These are phyloP conservation scores for Apiotrichum mycotoxinovorans DNA, from an alignment of 1,284 basidiomycete species.

Conservation along the genomic window DNA sequence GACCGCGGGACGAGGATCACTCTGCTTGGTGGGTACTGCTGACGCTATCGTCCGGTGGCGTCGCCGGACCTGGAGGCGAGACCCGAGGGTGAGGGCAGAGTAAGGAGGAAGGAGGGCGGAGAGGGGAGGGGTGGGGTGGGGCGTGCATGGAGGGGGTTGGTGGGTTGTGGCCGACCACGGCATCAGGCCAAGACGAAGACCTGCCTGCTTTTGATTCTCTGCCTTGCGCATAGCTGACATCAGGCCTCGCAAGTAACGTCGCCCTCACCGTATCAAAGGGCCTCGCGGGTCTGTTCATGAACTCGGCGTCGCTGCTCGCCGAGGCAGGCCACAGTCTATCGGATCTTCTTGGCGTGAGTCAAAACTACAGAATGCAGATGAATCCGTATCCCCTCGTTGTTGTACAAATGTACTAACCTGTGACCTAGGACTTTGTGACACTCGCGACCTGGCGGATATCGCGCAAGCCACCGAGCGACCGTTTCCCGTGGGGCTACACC, in stretches of 20 bases:
- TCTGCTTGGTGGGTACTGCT: slow-evolving; percentile 54
- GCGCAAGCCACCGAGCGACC: slow-evolving; percentile 67
- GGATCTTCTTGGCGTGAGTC: slow-evolving; percentile 55
- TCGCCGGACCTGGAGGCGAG: too few species aligned
- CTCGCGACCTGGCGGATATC: slow-evolving; percentile 88
- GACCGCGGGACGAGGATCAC: slow-evolving; percentile 81
- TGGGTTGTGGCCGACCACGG: too few species aligned
- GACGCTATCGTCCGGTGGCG: too few species aligned
- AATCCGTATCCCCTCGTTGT: too few species aligned
- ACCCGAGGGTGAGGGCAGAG: too few species aligned
- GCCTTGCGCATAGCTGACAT: not conserved
- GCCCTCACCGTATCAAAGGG: slow-evolving; percentile 80
- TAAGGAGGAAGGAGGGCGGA: too few species aligned
- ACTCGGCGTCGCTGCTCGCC: slow-evolving; percentile 86
- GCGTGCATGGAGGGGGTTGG: too few species aligned
- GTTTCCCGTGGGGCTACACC: slow-evolving; percentile 63
- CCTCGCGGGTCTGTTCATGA: slow-evolving; percentile 71
- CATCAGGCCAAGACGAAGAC: too few species aligned
- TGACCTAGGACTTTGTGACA: slow-evolving; percentile 85
- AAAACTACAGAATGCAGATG: not conserved
- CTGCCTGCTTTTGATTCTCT: too few species aligned
- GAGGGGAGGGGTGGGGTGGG: too few species aligned
- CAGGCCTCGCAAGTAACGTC: slow-evolving; percentile 79
- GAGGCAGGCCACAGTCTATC: slow-evolving; percentile 94
- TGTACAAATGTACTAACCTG: too few species aligned